phyloP scores from a whole-genome alignment of 2,329 filamentous ascomycete genomes.

The Onygenales sp. region DNA sequence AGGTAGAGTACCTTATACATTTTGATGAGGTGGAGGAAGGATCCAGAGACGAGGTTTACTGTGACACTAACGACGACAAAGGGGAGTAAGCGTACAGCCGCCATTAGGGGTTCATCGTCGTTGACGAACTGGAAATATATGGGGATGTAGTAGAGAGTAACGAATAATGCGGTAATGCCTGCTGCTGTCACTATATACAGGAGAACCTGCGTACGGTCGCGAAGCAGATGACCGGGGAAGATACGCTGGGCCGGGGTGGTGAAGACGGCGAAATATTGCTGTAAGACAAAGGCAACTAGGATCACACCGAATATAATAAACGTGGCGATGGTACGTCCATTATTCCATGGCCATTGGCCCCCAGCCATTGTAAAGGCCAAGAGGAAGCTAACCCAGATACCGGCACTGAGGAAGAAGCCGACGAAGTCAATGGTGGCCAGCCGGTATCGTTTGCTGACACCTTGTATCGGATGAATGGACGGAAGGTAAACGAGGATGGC shows the following conservation, averaged over 20 bases:
- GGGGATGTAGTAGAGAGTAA: slow-evolving; percentile 43
- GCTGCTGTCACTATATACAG: slow-evolving; percentile 35
- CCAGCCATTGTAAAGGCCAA: slow-evolving; percentile 46
- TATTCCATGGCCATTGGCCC: slow-evolving; percentile 38
- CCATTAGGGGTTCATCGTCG: slow-evolving; percentile 21
- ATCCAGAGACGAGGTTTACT: neutral
- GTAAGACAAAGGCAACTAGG: slow-evolving; percentile 35
- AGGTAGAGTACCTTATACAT: neutral
- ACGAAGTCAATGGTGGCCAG: slow-evolving; percentile 32
- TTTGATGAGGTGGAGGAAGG: neutral
- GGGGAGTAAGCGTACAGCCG: neutral
- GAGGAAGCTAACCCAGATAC: slow-evolving; percentile 30
- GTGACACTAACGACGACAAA: neutral
- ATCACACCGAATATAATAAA: slow-evolving; percentile 40
- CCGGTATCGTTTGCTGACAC: slow-evolving; percentile 13
- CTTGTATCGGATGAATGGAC: slow-evolving; percentile 14
- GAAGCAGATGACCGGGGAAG: slow-evolving; percentile 42
- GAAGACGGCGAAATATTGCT: slow-evolving; percentile 33
- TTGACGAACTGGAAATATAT: slow-evolving; percentile 38
- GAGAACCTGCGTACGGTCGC: slow-evolving; percentile 28
- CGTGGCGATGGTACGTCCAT: slow-evolving; percentile 35
- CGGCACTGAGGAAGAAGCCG: slow-evolving; percentile 35
- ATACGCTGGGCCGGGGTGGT: slow-evolving; percentile 36
- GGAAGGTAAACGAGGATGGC: slow-evolving; percentile 29
- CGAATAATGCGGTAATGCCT: slow-evolving; percentile 27